A percentile compares a stretch with the other conserved stretches of the same genome.
phyloP scores from a whole-genome alignment of 202 grass and related monocot genomes.

The Panicum hallii region DNA sequence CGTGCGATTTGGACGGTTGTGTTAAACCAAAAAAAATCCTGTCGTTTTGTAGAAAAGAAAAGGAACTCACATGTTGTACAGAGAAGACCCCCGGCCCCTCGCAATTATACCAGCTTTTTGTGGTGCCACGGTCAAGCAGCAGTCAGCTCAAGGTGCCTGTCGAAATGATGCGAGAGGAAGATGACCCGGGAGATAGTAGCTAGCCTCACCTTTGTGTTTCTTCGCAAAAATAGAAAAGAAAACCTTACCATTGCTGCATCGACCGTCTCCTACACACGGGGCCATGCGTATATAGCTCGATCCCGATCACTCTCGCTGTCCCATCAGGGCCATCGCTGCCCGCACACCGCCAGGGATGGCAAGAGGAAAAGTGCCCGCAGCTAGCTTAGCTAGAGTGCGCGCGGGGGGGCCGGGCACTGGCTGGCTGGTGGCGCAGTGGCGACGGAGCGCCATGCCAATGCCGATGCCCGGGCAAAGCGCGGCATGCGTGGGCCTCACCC shows the following conservation, averaged over 20 bases:
- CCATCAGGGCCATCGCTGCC: neutral
- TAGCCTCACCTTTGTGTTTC: neutral
- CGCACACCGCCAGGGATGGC: neutral
- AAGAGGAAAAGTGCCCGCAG: too few species aligned
- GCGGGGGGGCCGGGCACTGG: neutral
- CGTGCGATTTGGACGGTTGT: neutral
- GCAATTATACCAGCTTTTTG: neutral
- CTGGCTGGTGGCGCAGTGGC: too few species aligned
- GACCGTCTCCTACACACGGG: too few species aligned
- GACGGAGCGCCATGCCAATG: neutral
- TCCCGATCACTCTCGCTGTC: neutral
- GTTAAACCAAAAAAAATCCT: neutral
- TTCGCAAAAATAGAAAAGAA: neutral
- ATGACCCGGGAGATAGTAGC: too few species aligned
- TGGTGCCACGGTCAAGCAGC: neutral
- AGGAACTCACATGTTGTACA: neutral
- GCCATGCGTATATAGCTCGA: too few species aligned
- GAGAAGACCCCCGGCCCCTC: neutral
- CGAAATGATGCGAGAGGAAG: neutral
- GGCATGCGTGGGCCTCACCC: conserved; percentile 1
- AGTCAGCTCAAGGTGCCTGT: neutral
- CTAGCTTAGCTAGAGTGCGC: neutral
- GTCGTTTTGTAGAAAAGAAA: too few species aligned
- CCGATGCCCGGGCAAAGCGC: conserved; percentile 20
- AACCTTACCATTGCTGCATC: neutral